Percentiles rank a stretch among this genome's conserved stretches.
Evolutionary conservation across 768 basidiomycete species (phyloP).

Genomic region (Boletus bicolor): DNA sequence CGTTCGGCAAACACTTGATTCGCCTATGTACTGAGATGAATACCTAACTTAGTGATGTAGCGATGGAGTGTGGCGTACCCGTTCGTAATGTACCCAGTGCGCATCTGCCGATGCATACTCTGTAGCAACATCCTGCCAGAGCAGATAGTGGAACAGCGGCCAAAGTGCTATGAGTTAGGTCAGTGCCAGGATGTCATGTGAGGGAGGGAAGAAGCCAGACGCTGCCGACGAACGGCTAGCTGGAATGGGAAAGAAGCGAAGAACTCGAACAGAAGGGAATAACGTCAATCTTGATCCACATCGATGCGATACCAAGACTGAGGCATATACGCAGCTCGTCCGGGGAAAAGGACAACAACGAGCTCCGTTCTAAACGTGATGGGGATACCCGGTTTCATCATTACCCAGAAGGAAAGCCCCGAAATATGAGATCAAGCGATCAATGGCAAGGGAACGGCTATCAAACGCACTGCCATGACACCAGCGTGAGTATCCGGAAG

Average conservation of each 20-base stretch:
- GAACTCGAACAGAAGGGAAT: neutral
- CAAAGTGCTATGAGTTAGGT: slow-evolving; percentile 66
- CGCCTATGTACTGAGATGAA: slow-evolving; percentile 46
- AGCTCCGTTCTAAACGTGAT: no score
- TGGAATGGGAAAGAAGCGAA: neutral
- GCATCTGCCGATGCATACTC: slow-evolving; percentile 84
- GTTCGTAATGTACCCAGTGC: slow-evolving; percentile 51
- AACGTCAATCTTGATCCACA: neutral
- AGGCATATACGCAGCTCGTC: neutral
- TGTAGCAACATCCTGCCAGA: slow-evolving; percentile 94
- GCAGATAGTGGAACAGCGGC: slow-evolving; percentile 97
- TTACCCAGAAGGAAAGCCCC: neutral
- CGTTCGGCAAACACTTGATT: slow-evolving; percentile 79
- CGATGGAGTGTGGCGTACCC: slow-evolving; percentile 10
- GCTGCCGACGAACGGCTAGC: no score
- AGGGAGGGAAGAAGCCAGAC: neutral
- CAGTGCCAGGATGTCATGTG: slow-evolving; percentile 9
- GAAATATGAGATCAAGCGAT: slow-evolving; percentile 8
- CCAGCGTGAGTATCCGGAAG: slow-evolving; percentile 1
- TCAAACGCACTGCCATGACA: slow-evolving; percentile 1
- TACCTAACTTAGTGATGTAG: neutral
- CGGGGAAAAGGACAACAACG: neutral
- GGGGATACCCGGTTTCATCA: no score
- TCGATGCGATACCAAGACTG: neutral
- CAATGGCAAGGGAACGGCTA: neutral